Conservation (phyloP, 2,329 filamentous ascomycete species). For the Coniosporium tulheliwenetii region DNA sequence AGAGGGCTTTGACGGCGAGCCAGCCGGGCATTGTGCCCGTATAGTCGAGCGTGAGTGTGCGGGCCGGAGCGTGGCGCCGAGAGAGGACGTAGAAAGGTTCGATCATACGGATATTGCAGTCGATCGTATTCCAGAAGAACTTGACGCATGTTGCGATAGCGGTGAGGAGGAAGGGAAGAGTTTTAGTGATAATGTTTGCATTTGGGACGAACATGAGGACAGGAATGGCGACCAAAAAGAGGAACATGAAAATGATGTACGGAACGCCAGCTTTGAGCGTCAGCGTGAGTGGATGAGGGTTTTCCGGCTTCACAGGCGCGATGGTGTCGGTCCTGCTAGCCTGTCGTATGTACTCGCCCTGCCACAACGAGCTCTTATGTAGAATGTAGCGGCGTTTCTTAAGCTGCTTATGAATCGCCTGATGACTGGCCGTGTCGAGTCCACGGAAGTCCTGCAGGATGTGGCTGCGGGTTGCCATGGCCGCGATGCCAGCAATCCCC, state of each 20-base stretch:
- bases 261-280: conserved; percentile 43
- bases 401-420: conserved; percentile 53
- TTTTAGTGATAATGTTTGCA: conserved; percentile 38
- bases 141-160: conserved; percentile 50
- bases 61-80: conserved; percentile 46
- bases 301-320: conserved; percentile 26
- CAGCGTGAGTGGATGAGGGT: conserved; percentile 56
- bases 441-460: conserved; percentile 61
- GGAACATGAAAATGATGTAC: conserved; percentile 41
- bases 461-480: conserved; percentile 59
- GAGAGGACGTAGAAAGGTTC: conserved; percentile 61
- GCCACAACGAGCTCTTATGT: conserved; percentile 54
- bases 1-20: conserved; percentile 44
- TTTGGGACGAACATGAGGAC: conserved; percentile 44
- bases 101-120: conserved; percentile 55
- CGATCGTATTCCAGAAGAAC: conserved; percentile 51
- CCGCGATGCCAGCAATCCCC: conserved; percentile 57
- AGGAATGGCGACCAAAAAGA: conserved; percentile 44
- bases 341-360: conserved; percentile 40
- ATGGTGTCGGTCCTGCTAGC: conserved; percentile 31
- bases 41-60: conserved; percentile 56
- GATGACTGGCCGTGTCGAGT: conserved; percentile 50
- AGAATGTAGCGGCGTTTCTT: conserved; percentile 51
- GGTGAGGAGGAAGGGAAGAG: conserved; percentile 50
- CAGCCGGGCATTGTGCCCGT: conserved; percentile 54